These are phyloP conservation scores for Dendrothele bispora DNA, from an alignment of 768 basidiomycete genomes.

Conservation along the genomic window DNA sequence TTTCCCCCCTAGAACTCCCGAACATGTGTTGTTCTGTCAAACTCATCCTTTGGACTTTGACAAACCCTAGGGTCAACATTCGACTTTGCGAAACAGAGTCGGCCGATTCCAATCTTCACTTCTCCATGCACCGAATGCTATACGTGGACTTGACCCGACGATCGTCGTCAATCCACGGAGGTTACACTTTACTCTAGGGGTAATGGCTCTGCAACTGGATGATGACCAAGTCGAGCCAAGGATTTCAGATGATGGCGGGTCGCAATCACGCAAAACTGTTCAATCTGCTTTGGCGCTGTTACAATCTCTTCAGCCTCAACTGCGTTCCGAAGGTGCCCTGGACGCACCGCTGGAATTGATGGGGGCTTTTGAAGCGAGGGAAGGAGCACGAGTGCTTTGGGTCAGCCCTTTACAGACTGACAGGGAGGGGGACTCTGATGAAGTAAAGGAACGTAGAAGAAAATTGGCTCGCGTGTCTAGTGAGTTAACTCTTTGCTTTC, in stretches of 20 bases:
- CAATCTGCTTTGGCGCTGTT: constrained; percentile 5
- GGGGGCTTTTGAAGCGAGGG: constrained; percentile 5
- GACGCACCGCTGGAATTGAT: background rate
- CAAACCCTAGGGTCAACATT: constrained; percentile 39
- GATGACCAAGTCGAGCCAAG: constrained; percentile 19
- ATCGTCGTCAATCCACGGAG: constrained; percentile 58
- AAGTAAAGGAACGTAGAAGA: background rate
- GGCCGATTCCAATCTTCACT: constrained; percentile 41
- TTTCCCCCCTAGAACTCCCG: background rate
- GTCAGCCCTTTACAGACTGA: constrained; percentile 4
- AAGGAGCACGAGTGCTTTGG: constrained; percentile 5
- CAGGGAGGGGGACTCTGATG: constrained; percentile 3
- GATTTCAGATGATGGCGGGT: background rate
- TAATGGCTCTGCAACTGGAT: constrained; percentile 52
- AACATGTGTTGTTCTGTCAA: background rate
- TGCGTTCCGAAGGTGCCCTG: background rate
- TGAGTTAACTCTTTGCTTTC: background rate
- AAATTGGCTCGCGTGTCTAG: constrained; percentile 3
- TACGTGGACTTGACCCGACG: constrained; percentile 57
- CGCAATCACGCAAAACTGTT: background rate
- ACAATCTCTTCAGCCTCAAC: constrained; percentile 4
- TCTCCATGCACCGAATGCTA: constrained; percentile 32
- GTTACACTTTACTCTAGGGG: constrained; percentile 75
- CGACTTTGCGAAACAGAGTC: constrained; percentile 33
- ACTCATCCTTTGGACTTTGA: no score